A percentile compares a stretch with the other conserved stretches of the same genome.
Conservation (phyloP, 1,284 basidiomycete genomes). For the Anthracocystis setariae region DNA sequence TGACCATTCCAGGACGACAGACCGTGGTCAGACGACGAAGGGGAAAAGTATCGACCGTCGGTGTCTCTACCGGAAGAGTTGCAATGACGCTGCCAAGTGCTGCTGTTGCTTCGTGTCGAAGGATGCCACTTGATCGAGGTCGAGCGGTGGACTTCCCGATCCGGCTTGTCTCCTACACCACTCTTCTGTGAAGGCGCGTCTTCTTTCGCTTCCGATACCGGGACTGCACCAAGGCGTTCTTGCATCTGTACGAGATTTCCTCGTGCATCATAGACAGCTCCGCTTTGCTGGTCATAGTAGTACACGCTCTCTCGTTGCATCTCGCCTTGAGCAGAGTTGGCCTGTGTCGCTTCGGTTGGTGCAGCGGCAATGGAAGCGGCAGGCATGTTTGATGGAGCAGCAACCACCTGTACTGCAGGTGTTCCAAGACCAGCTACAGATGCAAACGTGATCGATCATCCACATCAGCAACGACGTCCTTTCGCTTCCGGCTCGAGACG, state of each 20-base stretch:
- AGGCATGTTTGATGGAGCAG: conserved; percentile 5
- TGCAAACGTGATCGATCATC: too few relatives aligned
- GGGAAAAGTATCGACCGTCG: conserved; percentile 8
- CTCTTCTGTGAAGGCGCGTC: not conserved
- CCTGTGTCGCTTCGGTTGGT: not conserved
- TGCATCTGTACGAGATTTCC: conserved; percentile 19
- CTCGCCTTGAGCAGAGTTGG: not conserved
- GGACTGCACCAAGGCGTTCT: not conserved
- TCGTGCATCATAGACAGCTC: conserved; percentile 22
- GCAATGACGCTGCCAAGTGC: conserved; percentile 4
- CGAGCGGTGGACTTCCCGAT: conserved; percentile 6
- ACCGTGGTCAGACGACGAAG: conserved; percentile 12
- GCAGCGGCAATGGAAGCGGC: conserved; percentile 3
- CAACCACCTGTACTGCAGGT: conserved; percentile 15
- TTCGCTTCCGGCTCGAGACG: not conserved
- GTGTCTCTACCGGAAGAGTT: conserved; percentile 9
- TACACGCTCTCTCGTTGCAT: conserved; percentile 18
- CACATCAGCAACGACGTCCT: too few relatives aligned
- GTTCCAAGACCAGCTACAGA: conserved; percentile 12
- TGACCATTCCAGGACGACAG: conserved; percentile 7
- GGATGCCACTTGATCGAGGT: conserved; percentile 45
- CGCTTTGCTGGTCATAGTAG: conserved; percentile 34
- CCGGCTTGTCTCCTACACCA: not conserved
- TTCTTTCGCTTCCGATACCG: not conserved
- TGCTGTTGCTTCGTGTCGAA: conserved; percentile 19